Evolutionary conservation across 2,329 filamentous ascomycete species (phyloP).

Genomic region (Meredithiella fracta): DNA sequence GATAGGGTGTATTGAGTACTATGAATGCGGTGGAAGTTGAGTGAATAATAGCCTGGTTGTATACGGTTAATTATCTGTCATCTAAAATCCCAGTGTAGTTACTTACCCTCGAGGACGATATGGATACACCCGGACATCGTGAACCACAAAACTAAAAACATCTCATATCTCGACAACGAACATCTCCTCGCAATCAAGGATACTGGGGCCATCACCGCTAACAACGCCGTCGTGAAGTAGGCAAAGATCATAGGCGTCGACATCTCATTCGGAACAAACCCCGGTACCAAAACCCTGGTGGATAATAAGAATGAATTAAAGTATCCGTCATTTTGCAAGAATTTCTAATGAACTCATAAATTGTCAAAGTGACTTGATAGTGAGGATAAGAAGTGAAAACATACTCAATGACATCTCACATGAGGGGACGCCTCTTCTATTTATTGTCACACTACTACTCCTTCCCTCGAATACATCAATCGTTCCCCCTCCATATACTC

Average conservation of each 20-base stretch:
- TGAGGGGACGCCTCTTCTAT: background rate
- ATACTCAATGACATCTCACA: background rate
- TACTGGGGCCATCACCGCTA: constrained; percentile 39
- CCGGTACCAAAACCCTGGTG: constrained; percentile 43
- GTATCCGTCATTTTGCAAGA: background rate
- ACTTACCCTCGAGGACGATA: constrained; percentile 26
- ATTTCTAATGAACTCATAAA: background rate
- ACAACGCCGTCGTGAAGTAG: constrained; percentile 41
- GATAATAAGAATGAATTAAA: constrained; percentile 45
- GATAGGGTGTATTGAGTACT: constrained; percentile 28
- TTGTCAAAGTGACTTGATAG: background rate
- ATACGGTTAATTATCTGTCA: constrained; percentile 9
- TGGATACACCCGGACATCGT: constrained; percentile 45
- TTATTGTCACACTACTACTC: background rate
- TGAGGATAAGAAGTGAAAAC: background rate
- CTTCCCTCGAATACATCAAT: background rate
- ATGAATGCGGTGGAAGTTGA: constrained; percentile 27
- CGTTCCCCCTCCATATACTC: background rate
- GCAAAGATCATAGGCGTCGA: constrained; percentile 40
- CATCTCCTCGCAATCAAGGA: constrained; percentile 39
- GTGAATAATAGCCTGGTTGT: constrained; percentile 30
- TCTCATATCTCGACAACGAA: constrained; percentile 35
- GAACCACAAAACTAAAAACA: constrained; percentile 56
- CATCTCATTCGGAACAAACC: constrained; percentile 50
- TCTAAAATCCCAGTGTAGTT: background rate